Evolutionary conservation across 192 early-diverging fungal genomes (phyloP).

Genomic region (Thamnidium elegans): DNA sequence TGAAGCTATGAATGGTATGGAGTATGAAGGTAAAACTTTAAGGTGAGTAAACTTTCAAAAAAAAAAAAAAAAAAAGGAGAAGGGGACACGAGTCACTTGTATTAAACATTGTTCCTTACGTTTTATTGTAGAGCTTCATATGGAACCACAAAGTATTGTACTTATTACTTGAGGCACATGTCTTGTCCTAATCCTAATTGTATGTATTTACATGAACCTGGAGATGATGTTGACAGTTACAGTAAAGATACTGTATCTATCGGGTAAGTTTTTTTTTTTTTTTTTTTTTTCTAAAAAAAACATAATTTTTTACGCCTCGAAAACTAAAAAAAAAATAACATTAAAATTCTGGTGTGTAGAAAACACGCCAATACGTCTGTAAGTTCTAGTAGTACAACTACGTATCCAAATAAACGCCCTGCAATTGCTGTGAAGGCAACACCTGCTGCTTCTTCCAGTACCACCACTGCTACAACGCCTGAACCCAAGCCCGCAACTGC

Average conservation of each 20-base stretch:
- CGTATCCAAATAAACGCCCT: conserved; percentile 8
- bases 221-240: conserved; percentile 90
- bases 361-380: conserved; percentile 9
- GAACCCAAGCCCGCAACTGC: background rate
- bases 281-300: background rate
- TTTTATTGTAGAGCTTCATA: conserved; percentile 71
- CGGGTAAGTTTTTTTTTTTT: conserved; percentile 13
- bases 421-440: background rate
- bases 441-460: background rate
- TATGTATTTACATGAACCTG: conserved; percentile 93
- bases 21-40: conserved; percentile 80
- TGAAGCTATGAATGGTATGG: conserved; percentile 90
- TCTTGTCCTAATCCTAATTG: conserved; percentile 91
- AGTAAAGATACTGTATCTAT: conserved; percentile 67
- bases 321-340: too few species aligned
- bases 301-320: background rate
- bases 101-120: background rate
- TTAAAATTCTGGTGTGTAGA: too few species aligned
- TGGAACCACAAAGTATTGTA: conserved; percentile 98
- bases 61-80: background rate
- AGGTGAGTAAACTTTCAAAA: conserved; percentile 46
- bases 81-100: background rate
- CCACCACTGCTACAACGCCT: background rate
- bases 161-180: conserved; percentile 89
- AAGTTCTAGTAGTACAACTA: background rate